Evolutionary conservation across 176 grass and related monocot species (phyloP), one percentile per base, ranked within the genome.

Genomic region (Dactylis glomerata): DNA sequence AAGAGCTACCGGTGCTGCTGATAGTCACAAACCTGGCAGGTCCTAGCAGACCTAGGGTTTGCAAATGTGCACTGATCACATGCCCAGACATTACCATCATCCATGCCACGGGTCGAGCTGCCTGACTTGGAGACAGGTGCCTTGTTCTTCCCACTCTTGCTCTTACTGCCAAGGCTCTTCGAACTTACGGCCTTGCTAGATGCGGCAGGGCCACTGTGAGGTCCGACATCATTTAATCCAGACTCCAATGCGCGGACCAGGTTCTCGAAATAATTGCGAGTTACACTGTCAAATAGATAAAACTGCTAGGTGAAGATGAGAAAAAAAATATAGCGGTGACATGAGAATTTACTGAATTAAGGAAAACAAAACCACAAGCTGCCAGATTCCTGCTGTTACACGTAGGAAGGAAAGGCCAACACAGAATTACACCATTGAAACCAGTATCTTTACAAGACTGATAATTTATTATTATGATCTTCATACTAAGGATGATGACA

Each of bases 191-290:
- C 91, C 87, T 94, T 99, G 80, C 90, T 99, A 79, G 92, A 89
- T 40, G 92, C 57, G 13, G 77, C 91, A 34, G 90, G 88, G 70
- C 81, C 88, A 57, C 83, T 92, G 24, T 87, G 92, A 75, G 97
- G 88, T 12, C 97, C 97, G 10, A 99, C 97, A 77, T 99, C 97
- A 51, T 96, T 94, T 83, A 99, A 87, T 69, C 97, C 97, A 63
- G 92, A 94, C 88, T 99, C 97, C 81, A 99, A 70, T 76, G 97
- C 93, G 63, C 92, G 91, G 5, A 99, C 97, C 11, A 99, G 89
- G 69, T 99, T 99, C 80, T 99, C 97, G 54, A 99, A 99, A 87
- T 99, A 99, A 89, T 99, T 99, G 31, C 93, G 89, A 59, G 97
- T 99, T 32, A 99, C 97, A 70, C 97, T 99, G 93, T 75, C 75